These are phyloP conservation scores for Penicillium brevicompactum DNA, from an alignment of 2,329 filamentous ascomycete genomes.

Conservation along the genomic window DNA sequence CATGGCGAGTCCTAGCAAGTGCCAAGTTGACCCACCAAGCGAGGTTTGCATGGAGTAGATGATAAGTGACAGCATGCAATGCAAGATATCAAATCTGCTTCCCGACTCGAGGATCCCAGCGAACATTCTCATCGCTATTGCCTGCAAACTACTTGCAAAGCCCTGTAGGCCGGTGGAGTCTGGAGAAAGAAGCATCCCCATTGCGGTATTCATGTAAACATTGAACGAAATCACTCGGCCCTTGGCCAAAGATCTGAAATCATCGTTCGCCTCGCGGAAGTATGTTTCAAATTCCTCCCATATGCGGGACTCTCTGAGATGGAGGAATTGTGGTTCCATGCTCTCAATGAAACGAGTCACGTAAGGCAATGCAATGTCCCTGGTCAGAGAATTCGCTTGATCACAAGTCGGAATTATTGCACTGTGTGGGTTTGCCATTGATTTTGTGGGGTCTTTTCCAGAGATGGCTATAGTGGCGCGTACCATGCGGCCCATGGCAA, in stretches of 20 bases:
- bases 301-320: slow-evolving; percentile 10
- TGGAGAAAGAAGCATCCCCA: slow-evolving; percentile 18
- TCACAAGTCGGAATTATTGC: slow-evolving; percentile 2
- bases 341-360: slow-evolving; percentile 14
- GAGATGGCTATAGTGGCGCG: slow-evolving; percentile 17
- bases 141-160: slow-evolving; percentile 12
- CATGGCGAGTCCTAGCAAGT: slow-evolving; percentile 34
- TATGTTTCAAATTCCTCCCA: slow-evolving; percentile 12
- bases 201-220: slow-evolving; percentile 16
- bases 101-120: slow-evolving; percentile 11
- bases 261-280: slow-evolving; percentile 2
- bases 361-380: slow-evolving; percentile 7
- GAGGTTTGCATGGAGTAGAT: slow-evolving; percentile 27
- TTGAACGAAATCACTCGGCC: slow-evolving; percentile 8
- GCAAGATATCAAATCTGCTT: slow-evolving; percentile 7
- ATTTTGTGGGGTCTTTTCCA: slow-evolving; percentile 14
- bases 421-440: not conserved
- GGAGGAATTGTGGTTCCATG: slow-evolving; percentile 7
- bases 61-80: slow-evolving; percentile 24
- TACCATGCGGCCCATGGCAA: slow-evolving; percentile 24
- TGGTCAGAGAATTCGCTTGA: not conserved
- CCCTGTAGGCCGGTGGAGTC: slow-evolving; percentile 12
- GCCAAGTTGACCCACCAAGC: slow-evolving; percentile 33
- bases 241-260: not conserved
- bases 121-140: slow-evolving; percentile 12